Evolutionary conservation across 805 yeast genomes (phyloP).

Genomic region (Saccharomycopsis fodiens): DNA sequence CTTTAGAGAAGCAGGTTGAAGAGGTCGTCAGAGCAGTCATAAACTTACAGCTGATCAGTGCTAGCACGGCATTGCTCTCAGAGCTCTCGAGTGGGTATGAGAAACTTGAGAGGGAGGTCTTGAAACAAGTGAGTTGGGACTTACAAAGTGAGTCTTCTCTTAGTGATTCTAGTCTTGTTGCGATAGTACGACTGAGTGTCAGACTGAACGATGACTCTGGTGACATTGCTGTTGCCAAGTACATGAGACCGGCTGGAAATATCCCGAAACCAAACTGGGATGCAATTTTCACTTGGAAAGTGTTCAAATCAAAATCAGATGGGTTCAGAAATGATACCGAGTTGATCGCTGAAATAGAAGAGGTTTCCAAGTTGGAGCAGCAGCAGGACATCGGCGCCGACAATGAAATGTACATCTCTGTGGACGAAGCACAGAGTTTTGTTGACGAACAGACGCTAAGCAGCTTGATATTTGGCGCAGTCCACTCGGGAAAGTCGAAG

Average conservation of each 20-base stretch:
- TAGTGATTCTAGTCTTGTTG: no score
- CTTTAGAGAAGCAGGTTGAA: neutral
- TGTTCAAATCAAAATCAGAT: constrained; percentile 12
- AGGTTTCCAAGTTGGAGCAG: neutral
- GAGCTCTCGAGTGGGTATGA: no score
- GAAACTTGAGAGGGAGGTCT: no score
- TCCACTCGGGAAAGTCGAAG: constrained; percentile 9
- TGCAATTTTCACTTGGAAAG: constrained; percentile 15
- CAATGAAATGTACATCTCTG: neutral
- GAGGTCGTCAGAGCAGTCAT: neutral
- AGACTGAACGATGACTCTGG: neutral
- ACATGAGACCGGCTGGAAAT: neutral
- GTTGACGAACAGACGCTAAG: constrained; percentile 12
- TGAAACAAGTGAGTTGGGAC: no score
- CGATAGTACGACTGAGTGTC: neutral
- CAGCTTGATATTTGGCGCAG: constrained; percentile 7
- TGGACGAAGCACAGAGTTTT: constrained; percentile 4
- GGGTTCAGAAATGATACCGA: neutral
- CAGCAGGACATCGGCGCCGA: neutral
- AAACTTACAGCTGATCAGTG: neutral
- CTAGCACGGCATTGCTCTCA: no score
- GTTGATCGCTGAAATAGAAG: constrained; percentile 4
- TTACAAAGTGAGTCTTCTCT: no score
- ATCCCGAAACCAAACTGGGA: constrained; percentile 11
- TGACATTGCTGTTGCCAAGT: no score